Evolutionary conservation across 2,329 filamentous ascomycete species (phyloP), one percentile per base, ranked within the genome.

Genomic region (Fusarium sp.): DNA sequence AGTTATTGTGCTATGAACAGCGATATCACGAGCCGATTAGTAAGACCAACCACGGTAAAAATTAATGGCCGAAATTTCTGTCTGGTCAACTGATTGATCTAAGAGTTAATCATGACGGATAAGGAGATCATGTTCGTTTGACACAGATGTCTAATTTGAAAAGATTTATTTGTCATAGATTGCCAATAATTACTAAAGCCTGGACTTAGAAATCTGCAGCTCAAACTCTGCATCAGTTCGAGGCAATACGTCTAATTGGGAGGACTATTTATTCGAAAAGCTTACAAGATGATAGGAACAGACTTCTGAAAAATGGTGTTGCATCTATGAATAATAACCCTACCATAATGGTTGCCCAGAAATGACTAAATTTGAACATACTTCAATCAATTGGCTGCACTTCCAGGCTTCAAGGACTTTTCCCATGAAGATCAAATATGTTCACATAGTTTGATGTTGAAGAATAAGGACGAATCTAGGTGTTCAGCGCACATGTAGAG

Each of bases 271-370:
- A 17, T 11, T 15, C 9, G 12, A 51, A 35, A 17, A 35, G 17
- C 17, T 35, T 6, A 15, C 20, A 4, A 10, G 8, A 24, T 6
- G 12, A 35, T 20, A 4, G 8, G 20, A 24, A 20, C 4, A 24
- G 17, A 15, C 12, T 18, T 4, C 14, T 35, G 4, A 4, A 18
- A 7, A 24, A 24, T 24, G 2, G 31, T 31, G 22, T 4, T 3
- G 7, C 5, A 9, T 5, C 9, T 3, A 5, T 14, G 0, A 3
- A 20, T 24, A 12, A 4, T 15, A 6, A 35, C 2, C 3, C 11
- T 24, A 20, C 14, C 9, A 2, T 6, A 8, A 24, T 35, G 22
- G 48, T 6, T 24, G 7, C 7, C 12, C 1, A 15, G 17, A 22
- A 6, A 12, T 13, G 31, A 24, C 7, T 44, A 6, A 10, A 14